Conservation (phyloP, 2,329 filamentous ascomycete species). For the Apiospora hydei region DNA sequence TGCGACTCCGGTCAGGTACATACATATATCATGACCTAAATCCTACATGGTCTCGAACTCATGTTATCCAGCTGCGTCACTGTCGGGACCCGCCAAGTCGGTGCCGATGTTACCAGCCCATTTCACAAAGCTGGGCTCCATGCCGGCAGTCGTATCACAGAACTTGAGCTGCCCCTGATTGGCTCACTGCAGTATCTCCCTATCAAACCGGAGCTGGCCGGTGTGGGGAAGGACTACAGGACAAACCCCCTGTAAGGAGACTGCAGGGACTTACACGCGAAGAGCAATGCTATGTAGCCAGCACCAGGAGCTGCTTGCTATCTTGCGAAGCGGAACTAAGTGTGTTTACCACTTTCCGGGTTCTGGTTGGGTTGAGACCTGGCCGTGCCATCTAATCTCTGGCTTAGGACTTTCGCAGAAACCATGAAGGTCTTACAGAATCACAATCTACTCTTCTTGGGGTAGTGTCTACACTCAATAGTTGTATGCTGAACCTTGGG, state of each 20-base stretch:
- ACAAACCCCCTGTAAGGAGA: neutral
- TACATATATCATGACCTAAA: neutral
- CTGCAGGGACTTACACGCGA: neutral
- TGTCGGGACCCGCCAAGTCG: neutral
- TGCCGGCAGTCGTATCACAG: neutral
- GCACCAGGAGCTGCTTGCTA: neutral
- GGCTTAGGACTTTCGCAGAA: neutral
- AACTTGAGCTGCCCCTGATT: neutral
- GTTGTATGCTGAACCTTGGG: neutral
- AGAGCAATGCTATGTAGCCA: neutral
- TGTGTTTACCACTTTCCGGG: neutral
- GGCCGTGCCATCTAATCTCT: neutral
- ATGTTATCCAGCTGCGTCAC: neutral
- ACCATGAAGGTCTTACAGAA: too few relatives aligned
- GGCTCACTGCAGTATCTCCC: neutral
- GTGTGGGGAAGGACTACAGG: neutral
- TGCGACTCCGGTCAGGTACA: neutral
- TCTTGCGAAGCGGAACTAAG: neutral
- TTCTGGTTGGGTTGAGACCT: neutral
- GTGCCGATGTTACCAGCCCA: neutral
- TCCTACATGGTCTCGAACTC: neutral
- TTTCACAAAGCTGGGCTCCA: neutral
- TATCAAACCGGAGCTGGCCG: slow-evolving; percentile 23
- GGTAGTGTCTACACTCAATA: neutral
- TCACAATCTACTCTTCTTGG: neutral